Conservation (phyloP, 1,139 yeast species). For the Suhomyces anneliseae region DNA sequence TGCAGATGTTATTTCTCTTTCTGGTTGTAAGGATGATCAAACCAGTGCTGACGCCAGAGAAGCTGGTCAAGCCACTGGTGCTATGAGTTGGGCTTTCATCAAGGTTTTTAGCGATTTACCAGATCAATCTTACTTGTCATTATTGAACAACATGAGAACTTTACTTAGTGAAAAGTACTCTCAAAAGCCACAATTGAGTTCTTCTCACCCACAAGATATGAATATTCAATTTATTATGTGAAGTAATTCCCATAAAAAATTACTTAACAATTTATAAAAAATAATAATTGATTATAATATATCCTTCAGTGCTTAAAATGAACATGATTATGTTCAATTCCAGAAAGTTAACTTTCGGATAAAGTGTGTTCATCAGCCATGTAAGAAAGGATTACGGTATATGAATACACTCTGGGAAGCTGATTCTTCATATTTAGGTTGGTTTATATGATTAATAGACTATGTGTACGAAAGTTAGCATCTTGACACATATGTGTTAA, state of each 20-base stretch:
- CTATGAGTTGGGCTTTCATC: conserved; percentile 90
- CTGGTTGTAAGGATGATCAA: conserved; percentile 90
- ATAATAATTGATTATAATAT: neutral
- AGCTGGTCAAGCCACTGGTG: conserved; percentile 82
- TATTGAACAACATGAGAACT: conserved; percentile 77
- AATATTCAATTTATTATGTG: conserved; percentile 35
- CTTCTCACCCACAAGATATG: conserved; percentile 83
- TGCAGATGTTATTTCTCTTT: conserved; percentile 82
- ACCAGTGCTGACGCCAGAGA: conserved; percentile 80
- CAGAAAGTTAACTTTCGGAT: too few species aligned
- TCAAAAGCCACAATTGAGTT: conserved; percentile 86
- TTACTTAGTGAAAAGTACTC: conserved; percentile 69
- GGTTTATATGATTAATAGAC: too few species aligned
- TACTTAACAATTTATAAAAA: neutral
- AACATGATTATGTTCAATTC: too few species aligned
- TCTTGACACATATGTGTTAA: too few species aligned
- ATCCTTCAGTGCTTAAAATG: too few species aligned
- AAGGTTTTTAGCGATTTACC: conserved; percentile 66
- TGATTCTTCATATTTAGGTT: too few species aligned
- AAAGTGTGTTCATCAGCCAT: too few species aligned
- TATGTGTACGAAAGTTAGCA: too few species aligned
- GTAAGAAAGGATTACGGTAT: too few species aligned
- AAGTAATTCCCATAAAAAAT: neutral
- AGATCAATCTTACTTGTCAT: conserved; percentile 71
- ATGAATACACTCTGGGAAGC: too few species aligned